Evolutionary conservation across 176 grass and related monocot genomes (phyloP).

Genomic region (Typha latifolia): DNA sequence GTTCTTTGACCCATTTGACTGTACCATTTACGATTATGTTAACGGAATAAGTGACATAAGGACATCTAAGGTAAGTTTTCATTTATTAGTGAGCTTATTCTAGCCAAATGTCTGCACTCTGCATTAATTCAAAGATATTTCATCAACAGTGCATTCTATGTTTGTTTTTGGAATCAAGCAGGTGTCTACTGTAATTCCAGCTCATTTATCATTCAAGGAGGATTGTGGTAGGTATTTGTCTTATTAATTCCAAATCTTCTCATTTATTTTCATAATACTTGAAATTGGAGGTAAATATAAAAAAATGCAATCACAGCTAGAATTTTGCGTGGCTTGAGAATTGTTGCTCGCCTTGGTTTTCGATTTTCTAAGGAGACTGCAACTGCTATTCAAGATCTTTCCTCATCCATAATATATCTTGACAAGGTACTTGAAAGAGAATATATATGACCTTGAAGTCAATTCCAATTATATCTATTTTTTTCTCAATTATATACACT

Average conservation of each 20-base stretch:
- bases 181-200: slow-evolving; percentile 61
- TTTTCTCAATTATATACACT: background rate
- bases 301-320: slow-evolving; percentile 54
- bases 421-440: slow-evolving; percentile 28
- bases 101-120: slow-evolving; percentile 14
- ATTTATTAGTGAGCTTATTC: slow-evolving; percentile 1
- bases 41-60: slow-evolving; percentile 74
- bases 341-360: slow-evolving; percentile 77
- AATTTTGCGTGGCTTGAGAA: slow-evolving; percentile 92
- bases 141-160: background rate
- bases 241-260: background rate
- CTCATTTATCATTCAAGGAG: slow-evolving; percentile 66
- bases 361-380: slow-evolving; percentile 65
- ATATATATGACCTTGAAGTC: background rate
- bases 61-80: slow-evolving; percentile 51
- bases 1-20: slow-evolving; percentile 61
- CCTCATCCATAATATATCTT: slow-evolving; percentile 44
- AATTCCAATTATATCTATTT: slow-evolving; percentile 6
- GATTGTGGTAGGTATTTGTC: slow-evolving; percentile 59
- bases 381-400: slow-evolving; percentile 47
- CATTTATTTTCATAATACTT: background rate
- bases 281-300: background rate
- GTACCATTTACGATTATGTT: slow-evolving; percentile 80
- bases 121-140: slow-evolving; percentile 13
- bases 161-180: slow-evolving; percentile 34